These are phyloP conservation scores for Acacia melanoxylon DNA, from an alignment of 306 rosid genomes.

Conservation along the genomic window DNA sequence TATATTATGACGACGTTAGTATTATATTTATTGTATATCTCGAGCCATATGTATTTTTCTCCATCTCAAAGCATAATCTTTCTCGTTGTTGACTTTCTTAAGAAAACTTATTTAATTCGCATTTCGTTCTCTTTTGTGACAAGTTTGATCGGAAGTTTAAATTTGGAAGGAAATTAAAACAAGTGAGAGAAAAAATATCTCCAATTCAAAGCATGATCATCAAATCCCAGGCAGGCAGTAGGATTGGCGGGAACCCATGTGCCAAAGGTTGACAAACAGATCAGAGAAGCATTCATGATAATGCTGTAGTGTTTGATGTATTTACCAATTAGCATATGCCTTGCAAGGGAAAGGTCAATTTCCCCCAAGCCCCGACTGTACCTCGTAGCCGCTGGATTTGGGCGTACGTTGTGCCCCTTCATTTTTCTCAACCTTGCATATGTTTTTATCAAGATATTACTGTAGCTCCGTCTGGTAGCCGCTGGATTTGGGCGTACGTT, in stretches of 20 bases:
- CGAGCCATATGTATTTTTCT: background rate
- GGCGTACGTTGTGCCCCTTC: too few species aligned
- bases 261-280: background rate
- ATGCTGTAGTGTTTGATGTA: background rate
- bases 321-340: background rate
- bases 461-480: too few species aligned
- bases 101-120: background rate
- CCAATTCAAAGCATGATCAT: background rate
- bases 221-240: background rate
- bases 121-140: background rate
- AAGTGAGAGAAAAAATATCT: background rate
- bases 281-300: background rate
- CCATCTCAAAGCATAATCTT: background rate
- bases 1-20: too few species aligned
- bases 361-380: background rate
- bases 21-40: background rate
- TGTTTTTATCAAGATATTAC: too few species aligned
- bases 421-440: too few species aligned
- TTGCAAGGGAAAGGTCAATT: background rate
- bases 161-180: too few species aligned
- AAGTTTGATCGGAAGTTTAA: background rate
- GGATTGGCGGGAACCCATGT: slow-evolving; percentile 7
- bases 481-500: too few species aligned
- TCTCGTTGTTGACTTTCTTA: background rate
- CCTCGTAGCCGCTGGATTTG: too few species aligned